A percentile compares a stretch with the other conserved stretches of the same genome.
These are phyloP conservation scores for Didymella arachidicola DNA, from an alignment of 2,329 filamentous ascomycete species.

Conservation along the genomic window DNA sequence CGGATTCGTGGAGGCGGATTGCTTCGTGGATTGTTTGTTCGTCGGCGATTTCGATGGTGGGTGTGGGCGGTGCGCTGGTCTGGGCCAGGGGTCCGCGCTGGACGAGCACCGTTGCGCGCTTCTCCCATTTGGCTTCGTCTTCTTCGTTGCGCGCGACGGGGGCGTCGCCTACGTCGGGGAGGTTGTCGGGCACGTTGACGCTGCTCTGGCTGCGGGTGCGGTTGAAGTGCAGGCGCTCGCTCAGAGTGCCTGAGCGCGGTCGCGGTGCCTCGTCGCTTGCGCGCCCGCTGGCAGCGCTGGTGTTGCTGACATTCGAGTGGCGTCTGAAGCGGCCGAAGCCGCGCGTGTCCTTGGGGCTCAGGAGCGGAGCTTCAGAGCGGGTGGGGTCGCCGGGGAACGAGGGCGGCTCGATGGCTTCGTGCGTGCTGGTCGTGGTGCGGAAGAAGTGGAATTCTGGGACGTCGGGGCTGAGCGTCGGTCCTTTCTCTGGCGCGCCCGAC, in stretches of 20 bases:
- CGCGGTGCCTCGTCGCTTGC: slow-evolving; percentile 16
- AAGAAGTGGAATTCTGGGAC: slow-evolving; percentile 78
- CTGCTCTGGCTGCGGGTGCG: slow-evolving; percentile 66
- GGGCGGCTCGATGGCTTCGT: slow-evolving; percentile 80
- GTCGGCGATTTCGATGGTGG: slow-evolving; percentile 31
- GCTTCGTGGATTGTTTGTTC: slow-evolving; percentile 83
- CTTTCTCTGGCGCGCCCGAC: slow-evolving; percentile 29
- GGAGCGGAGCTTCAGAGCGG: slow-evolving; percentile 37
- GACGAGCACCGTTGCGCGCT: slow-evolving; percentile 87
- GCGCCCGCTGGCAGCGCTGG: slow-evolving; percentile 13
- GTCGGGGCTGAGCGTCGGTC: slow-evolving; percentile 40
- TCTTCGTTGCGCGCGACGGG: slow-evolving; percentile 53
- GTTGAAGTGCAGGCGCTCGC: slow-evolving; percentile 71
- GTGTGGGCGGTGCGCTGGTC: slow-evolving; percentile 40
- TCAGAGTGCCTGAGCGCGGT: slow-evolving; percentile 13
- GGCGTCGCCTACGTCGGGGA: slow-evolving; percentile 74
- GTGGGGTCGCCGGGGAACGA: slow-evolving; percentile 55
- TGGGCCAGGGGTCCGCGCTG: slow-evolving; percentile 61
- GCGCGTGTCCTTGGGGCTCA: slow-evolving; percentile 38
- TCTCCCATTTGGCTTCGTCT: slow-evolving; percentile 80
- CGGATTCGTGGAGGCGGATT: slow-evolving; percentile 89
- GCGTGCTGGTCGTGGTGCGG: slow-evolving; percentile 80
- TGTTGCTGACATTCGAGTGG: slow-evolving; percentile 44
- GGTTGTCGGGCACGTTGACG: slow-evolving; percentile 77
- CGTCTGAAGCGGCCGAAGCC: slow-evolving; percentile 45